phyloP scores from a whole-genome alignment of 2,329 filamentous ascomycete species.

The Cladophialophora bantiana region DNA sequence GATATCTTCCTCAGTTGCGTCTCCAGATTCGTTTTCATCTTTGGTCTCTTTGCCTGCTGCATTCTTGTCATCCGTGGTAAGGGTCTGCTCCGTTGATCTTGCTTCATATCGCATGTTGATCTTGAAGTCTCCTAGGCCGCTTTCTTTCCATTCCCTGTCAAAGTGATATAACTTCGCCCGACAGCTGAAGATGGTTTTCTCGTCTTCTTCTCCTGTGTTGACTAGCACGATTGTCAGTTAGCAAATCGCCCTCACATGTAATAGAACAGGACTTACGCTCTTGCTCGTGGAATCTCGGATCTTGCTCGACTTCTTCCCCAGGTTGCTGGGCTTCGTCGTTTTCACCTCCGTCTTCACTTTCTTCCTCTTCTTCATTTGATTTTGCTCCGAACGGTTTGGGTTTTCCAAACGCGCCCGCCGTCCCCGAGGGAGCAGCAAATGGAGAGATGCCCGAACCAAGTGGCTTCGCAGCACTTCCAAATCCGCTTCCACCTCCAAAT shows the following conservation, averaged over 20 bases:
- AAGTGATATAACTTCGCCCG: constrained; percentile 87
- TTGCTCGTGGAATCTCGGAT: constrained; percentile 61
- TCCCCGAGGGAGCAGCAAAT: constrained; percentile 71
- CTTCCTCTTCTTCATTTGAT: constrained; percentile 64
- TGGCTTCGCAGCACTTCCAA: constrained; percentile 52
- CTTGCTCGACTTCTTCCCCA: constrained; percentile 61
- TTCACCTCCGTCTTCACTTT: constrained; percentile 55
- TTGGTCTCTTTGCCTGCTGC: constrained; percentile 41
- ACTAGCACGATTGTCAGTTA: constrained; percentile 58
- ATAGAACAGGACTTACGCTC: constrained; percentile 64
- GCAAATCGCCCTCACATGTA: not conserved
- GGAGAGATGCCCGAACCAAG: constrained; percentile 61
- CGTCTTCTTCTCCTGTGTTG: constrained; percentile 86
- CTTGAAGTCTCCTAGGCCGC: constrained; percentile 47
- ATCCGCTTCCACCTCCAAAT: constrained; percentile 46
- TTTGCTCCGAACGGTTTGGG: constrained; percentile 72
- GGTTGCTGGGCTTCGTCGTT: constrained; percentile 66
- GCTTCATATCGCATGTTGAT: constrained; percentile 56
- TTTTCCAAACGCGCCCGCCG: constrained; percentile 51
- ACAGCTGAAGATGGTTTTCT: constrained; percentile 75
- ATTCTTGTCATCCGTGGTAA: constrained; percentile 53
- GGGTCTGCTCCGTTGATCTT: constrained; percentile 61
- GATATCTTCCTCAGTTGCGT: constrained; percentile 40
- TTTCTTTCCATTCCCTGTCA: constrained; percentile 81
- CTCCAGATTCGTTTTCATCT: constrained; percentile 18